Conservation (phyloP, 2,329 filamentous ascomycete species). For the Paracamarosporium sp. region DNA sequence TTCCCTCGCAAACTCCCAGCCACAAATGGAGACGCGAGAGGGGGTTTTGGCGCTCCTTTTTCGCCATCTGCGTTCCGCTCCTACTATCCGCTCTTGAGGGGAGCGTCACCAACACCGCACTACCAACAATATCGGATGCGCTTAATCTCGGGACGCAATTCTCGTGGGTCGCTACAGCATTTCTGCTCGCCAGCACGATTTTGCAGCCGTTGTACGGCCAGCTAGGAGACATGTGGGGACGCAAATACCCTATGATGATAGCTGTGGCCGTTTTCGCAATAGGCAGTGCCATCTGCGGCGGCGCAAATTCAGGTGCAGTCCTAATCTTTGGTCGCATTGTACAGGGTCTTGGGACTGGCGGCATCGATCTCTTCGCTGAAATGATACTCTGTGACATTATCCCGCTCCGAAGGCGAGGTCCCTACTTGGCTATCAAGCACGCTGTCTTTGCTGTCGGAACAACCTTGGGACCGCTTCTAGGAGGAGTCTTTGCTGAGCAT, state of each 20-base stretch:
- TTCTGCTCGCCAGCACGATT: conserved; percentile 44
- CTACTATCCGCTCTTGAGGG: conserved; percentile 47
- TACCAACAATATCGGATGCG: conserved; percentile 47
- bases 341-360: conserved; percentile 60
- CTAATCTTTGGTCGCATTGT: conserved; percentile 64
- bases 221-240: conserved; percentile 61
- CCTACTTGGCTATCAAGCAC: conserved; percentile 44
- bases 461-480: conserved; percentile 37
- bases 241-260: conserved; percentile 46
- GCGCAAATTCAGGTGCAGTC: conserved; percentile 51
- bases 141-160: conserved; percentile 32
- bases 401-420: conserved; percentile 53
- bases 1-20: conserved; percentile 8
- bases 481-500: conserved; percentile 39
- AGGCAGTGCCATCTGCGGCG: conserved; percentile 61
- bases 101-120: conserved; percentile 49
- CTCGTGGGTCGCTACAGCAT: conserved; percentile 28
- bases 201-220: conserved; percentile 61
- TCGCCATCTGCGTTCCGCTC: conserved; percentile 35
- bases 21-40: conserved; percentile 21
- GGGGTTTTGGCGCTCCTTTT: conserved; percentile 40
- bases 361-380: conserved; percentile 54
- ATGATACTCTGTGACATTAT: conserved; percentile 61
- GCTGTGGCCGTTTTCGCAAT: conserved; percentile 57
- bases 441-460: conserved; percentile 34